Percentiles rank a stretch among this genome's conserved stretches.
Evolutionary conservation across 805 yeast species (phyloP).

Genomic region (Candida ovalis): DNA sequence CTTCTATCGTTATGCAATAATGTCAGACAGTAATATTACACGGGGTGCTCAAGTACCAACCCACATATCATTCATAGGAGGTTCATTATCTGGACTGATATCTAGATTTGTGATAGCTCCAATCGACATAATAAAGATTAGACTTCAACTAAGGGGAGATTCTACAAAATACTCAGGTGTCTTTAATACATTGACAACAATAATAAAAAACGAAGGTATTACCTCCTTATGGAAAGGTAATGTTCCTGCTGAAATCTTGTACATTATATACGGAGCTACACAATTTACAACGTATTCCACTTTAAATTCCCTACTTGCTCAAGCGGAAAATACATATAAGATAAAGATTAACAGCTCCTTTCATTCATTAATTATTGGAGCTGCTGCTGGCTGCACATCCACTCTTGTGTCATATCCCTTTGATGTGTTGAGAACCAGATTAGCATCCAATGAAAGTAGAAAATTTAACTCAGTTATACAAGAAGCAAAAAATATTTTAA

Average conservation of each 20-base stretch:
- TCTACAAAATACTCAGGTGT: constrained; percentile 34
- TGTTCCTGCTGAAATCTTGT: constrained; percentile 85
- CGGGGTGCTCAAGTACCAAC: constrained; percentile 52
- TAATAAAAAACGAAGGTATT: constrained; percentile 53
- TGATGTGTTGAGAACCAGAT: constrained; percentile 82
- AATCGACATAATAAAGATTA: constrained; percentile 70
- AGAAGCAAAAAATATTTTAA: constrained; percentile 34
- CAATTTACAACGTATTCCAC: constrained; percentile 75
- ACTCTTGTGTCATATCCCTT: constrained; percentile 81
- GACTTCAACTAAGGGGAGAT: constrained; percentile 57
- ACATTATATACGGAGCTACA: constrained; percentile 76
- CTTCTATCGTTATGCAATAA: background rate
- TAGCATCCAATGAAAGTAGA: constrained; percentile 58
- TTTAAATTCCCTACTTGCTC: constrained; percentile 42
- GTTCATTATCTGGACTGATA: constrained; percentile 64
- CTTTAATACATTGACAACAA: constrained; percentile 35
- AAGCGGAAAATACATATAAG: constrained; percentile 23
- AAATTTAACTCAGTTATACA: constrained; percentile 31
- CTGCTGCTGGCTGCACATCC: constrained; percentile 71
- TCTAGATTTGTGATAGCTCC: constrained; percentile 62
- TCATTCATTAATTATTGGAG: constrained; percentile 62
- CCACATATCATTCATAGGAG: constrained; percentile 57
- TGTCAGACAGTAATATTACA: constrained; percentile 18
- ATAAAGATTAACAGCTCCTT: constrained; percentile 31
- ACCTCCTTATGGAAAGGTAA: constrained; percentile 94